Percentiles rank a stretch among this genome's conserved stretches.
Evolutionary conservation across 1,284 basidiomycete genomes (phyloP).

Genomic region (Leucocoprinus gongylophorus): DNA sequence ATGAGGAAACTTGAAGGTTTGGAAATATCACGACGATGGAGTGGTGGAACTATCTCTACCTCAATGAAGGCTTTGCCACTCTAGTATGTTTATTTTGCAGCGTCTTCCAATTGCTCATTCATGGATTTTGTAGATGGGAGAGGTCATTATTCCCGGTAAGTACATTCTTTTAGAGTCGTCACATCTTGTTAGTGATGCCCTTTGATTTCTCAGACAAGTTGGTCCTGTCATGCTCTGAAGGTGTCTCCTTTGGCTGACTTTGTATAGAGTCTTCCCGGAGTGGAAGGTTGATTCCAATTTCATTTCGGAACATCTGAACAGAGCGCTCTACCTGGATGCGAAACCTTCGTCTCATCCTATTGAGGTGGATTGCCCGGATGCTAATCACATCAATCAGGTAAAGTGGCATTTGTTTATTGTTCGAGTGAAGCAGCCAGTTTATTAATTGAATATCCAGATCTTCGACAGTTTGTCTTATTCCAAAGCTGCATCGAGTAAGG

Average conservation of each 20-base stretch:
- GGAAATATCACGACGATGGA: slow-evolving; percentile 90
- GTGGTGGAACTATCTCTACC: slow-evolving; percentile 90
- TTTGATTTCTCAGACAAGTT: slow-evolving; percentile 39
- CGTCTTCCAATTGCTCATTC: neutral
- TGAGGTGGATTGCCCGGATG: slow-evolving; percentile 87
- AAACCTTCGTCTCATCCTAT: slow-evolving; percentile 94
- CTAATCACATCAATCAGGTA: slow-evolving; percentile 79
- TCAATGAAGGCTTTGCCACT: slow-evolving; percentile 88
- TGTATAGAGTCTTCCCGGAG: slow-evolving; percentile 62
- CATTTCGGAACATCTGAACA: slow-evolving; percentile 52
- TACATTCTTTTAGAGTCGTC: neutral
- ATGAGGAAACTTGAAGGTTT: slow-evolving; percentile 45
- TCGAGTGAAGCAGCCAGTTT: neutral
- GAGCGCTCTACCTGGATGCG: slow-evolving; percentile 77
- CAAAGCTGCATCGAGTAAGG: slow-evolving; percentile 74
- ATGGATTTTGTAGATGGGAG: slow-evolving; percentile 59
- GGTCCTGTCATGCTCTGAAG: slow-evolving; percentile 3
- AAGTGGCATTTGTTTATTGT: neutral
- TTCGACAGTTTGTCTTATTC: slow-evolving; percentile 84
- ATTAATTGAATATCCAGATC: slow-evolving; percentile 42
- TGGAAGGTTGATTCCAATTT: slow-evolving; percentile 71
- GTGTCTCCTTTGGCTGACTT: neutral
- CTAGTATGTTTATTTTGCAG: slow-evolving; percentile 39
- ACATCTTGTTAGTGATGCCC: slow-evolving; percentile 16
- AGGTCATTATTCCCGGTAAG: slow-evolving; percentile 82